Evolutionary conservation across 2,329 filamentous ascomycete species (phyloP).

Genomic region (Ramichloridium luteum): DNA sequence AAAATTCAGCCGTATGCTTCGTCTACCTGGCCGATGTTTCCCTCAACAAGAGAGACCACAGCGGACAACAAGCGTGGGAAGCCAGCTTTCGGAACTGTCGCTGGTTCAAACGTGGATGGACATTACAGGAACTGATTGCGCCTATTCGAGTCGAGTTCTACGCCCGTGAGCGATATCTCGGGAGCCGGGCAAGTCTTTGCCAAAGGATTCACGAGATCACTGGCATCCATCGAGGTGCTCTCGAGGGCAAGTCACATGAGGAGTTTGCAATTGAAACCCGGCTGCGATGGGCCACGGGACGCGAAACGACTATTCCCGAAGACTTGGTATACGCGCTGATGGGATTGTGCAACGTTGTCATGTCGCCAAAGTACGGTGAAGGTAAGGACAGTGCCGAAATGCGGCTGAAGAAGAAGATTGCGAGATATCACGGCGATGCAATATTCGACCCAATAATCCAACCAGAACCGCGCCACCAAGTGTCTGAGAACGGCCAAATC

Average conservation of each 20-base stretch:
- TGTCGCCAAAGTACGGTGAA: constrained; percentile 5
- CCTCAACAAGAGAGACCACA: constrained; percentile 3
- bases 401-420: neutral
- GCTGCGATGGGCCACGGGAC: constrained; percentile 2
- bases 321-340: constrained; percentile 5
- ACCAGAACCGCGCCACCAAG: neutral
- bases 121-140: constrained; percentile 5
- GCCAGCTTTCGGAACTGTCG: constrained; percentile 2
- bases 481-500: no score
- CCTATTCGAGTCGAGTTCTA: constrained; percentile 3
- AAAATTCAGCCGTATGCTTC: constrained; percentile 6
- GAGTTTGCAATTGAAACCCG: neutral
- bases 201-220: constrained; percentile 14
- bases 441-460: neutral
- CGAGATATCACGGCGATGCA: neutral
- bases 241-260: constrained; percentile 1
- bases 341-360: constrained; percentile 4
- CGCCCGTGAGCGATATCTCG: constrained; percentile 1
- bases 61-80: neutral
- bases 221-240: constrained; percentile 1
- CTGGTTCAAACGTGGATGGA: constrained; percentile 7
- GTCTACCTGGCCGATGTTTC: constrained; percentile 8
- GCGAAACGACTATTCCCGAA: constrained; percentile 2
- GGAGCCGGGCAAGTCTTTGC: neutral
- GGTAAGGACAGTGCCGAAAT: constrained; percentile 4